These are phyloP conservation scores for Aspergillus tanneri DNA, from an alignment of 2,329 filamentous ascomycete genomes.

Conservation along the genomic window DNA sequence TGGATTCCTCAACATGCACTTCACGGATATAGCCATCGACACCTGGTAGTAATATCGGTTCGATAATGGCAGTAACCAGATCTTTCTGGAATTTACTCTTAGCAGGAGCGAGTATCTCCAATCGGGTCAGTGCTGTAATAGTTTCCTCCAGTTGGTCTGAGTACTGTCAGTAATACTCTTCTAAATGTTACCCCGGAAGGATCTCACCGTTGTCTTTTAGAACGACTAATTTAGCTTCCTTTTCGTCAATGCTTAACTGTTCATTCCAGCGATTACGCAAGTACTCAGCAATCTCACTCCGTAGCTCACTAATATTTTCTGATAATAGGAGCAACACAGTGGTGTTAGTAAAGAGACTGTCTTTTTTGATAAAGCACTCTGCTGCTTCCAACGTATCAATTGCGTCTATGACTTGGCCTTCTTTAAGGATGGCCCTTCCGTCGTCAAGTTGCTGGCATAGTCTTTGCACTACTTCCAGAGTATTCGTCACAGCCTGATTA, in stretches of 20 bases:
- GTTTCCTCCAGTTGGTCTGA: slow-evolving; percentile 29
- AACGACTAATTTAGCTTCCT: slow-evolving; percentile 58
- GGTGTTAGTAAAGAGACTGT: slow-evolving; percentile 34
- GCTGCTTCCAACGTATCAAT: slow-evolving; percentile 51
- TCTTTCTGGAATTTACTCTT: slow-evolving; percentile 36
- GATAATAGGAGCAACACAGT: slow-evolving; percentile 58
- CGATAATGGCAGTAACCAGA: slow-evolving; percentile 32
- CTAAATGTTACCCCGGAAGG: slow-evolving; percentile 5
- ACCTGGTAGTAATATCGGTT: slow-evolving; percentile 33
- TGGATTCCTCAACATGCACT: slow-evolving; percentile 29
- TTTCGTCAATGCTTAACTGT: slow-evolving; percentile 62
- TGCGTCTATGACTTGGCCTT: slow-evolving; percentile 47
- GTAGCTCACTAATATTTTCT: slow-evolving; percentile 64
- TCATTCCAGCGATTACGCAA: slow-evolving; percentile 70
- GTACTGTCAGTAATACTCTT: slow-evolving; percentile 7
- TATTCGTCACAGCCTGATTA: slow-evolving; percentile 53
- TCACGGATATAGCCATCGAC: slow-evolving; percentile 25
- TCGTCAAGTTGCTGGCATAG: slow-evolving; percentile 51
- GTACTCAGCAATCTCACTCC: slow-evolving; percentile 63
- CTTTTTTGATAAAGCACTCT: slow-evolving; percentile 28
- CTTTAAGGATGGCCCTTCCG: slow-evolving; percentile 46
- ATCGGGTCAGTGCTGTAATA: slow-evolving; percentile 31
- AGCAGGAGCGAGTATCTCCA: slow-evolving; percentile 33
- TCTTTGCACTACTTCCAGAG: slow-evolving; percentile 52
- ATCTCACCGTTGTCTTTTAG: slow-evolving; percentile 53